A percentile compares a stretch with the other conserved stretches of the same genome.
These are phyloP conservation scores for Exophiala viscosa DNA, from an alignment of 2,329 filamentous ascomycete species.

Conservation along the genomic window DNA sequence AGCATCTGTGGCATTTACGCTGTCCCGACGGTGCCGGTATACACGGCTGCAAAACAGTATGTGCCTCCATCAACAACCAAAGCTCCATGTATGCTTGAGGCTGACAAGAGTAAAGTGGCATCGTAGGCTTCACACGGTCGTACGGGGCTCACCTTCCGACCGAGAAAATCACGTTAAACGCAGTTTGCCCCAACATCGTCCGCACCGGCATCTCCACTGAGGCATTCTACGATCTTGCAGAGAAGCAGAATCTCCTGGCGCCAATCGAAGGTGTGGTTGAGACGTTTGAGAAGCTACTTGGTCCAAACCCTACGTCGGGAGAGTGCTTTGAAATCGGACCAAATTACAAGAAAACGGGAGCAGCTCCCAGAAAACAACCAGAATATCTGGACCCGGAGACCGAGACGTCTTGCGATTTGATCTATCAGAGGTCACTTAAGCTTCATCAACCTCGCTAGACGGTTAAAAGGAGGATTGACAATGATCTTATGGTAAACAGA, in stretches of 20 bases:
- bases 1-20: slow-evolving; percentile 45
- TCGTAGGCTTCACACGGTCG: slow-evolving; percentile 29
- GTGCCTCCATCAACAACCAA: neutral
- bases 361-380: slow-evolving; percentile 12
- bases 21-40: slow-evolving; percentile 41
- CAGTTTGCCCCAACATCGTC: slow-evolving; percentile 42
- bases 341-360: slow-evolving; percentile 26
- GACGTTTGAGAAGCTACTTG: slow-evolving; percentile 39
- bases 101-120: no score
- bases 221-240: slow-evolving; percentile 39
- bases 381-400: slow-evolving; percentile 23
- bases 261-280: slow-evolving; percentile 41
- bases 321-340: slow-evolving; percentile 43
- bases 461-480: neutral
- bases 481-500: no score
- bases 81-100: neutral
- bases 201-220: slow-evolving; percentile 38
- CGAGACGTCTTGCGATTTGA: slow-evolving; percentile 15
- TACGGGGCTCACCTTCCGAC: slow-evolving; percentile 41
- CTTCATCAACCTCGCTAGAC: slow-evolving; percentile 23
- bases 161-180: slow-evolving; percentile 42
- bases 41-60: slow-evolving; percentile 33
- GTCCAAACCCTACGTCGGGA: slow-evolving; percentile 34
- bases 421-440: slow-evolving; percentile 12
- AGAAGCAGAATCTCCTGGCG: slow-evolving; percentile 35